Base-by-base conservation (phyloP, 805 yeast genomes). In the Candida pseudofarinosa region DNA sequence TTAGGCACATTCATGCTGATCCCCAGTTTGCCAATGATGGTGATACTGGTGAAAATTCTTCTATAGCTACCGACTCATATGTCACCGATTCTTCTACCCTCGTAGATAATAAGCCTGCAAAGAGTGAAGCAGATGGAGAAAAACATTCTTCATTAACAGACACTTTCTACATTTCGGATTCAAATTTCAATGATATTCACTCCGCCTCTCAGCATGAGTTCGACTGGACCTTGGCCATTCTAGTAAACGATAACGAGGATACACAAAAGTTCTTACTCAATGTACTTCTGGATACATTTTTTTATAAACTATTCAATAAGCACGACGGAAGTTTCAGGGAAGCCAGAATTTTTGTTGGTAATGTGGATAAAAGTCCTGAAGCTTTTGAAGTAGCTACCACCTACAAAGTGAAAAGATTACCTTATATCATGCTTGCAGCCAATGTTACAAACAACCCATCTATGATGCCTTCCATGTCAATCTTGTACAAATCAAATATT, bases 341-440 rank as follows among this genome's bases (percentile, higher is more conserved):
- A 8, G 54, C 63, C 4, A 47, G 49, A 8, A 40, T 71, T 2
- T 69, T 51, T 43, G 41, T 65, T 19, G 58, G 55, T 35, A 66
- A 69, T 47, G 58, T 63, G 10, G 62, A 58, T 16, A 51, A 47
- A 31, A 52, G 58, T 32, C 68, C 71, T 0, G 75, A 71, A 43
- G 62, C 67, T 1, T 63, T 55, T 48, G 73, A 67, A 48, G 56
- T 71, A 17, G 72, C 67, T 12, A 44, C 46, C 15, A 51, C 60
- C 3, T 69, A 70, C 53, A 53, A 48, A 38, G 56, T 48, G 6
- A 52, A 54, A 39, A 50, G 58, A 19, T 35, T 59, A 2, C 76
- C 76, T 0, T 67, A 71, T 45, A 31, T 47, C 38, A 31, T 39
- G 38, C 38, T 45, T n/a, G 35, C 38, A 8, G 39, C 42, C 17